Evolutionary conservation across 495 filamentous ascomycete species (phyloP).

Genomic region (Aspergillus haitiensis): DNA sequence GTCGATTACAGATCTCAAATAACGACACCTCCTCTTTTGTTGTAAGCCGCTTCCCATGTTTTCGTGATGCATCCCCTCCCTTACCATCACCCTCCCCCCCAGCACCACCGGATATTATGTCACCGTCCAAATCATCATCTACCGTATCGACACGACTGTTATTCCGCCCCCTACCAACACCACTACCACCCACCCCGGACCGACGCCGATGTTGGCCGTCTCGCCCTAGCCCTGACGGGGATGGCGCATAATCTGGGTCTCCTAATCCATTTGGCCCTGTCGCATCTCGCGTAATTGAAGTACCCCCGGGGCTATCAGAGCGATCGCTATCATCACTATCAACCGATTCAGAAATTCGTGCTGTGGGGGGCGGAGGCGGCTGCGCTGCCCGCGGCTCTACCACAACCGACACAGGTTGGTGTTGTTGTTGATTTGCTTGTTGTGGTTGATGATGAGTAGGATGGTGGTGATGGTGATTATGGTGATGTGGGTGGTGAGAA

Average conservation of each 20-base stretch:
- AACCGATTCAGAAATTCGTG: slow-evolving; percentile 6
- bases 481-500: slow-evolving; percentile 7
- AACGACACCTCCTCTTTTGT: slow-evolving; percentile 46
- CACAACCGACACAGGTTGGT: slow-evolving; percentile 15
- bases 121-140: slow-evolving; percentile 11
- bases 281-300: slow-evolving; percentile 19
- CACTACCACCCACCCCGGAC: background rate
- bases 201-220: background rate
- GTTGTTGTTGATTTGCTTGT: slow-evolving; percentile 31
- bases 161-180: slow-evolving; percentile 6
- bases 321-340: slow-evolving; percentile 28
- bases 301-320: slow-evolving; percentile 22
- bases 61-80: slow-evolving; percentile 25
- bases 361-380: background rate
- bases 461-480: slow-evolving; percentile 33
- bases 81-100: slow-evolving; percentile 1
- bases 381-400: slow-evolving; percentile 12
- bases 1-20: slow-evolving; percentile 46
- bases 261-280: slow-evolving; percentile 20
- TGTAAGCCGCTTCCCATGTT: slow-evolving; percentile 46
- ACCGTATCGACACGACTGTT: slow-evolving; percentile 5
- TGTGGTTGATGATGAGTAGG: slow-evolving; percentile 28
- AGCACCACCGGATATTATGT: slow-evolving; percentile 1
- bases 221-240: slow-evolving; percentile 7
- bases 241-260: slow-evolving; percentile 21